Evolutionary conservation across 2,329 filamentous ascomycete species (phyloP).

Genomic region (Calonectria multiphialidica): DNA sequence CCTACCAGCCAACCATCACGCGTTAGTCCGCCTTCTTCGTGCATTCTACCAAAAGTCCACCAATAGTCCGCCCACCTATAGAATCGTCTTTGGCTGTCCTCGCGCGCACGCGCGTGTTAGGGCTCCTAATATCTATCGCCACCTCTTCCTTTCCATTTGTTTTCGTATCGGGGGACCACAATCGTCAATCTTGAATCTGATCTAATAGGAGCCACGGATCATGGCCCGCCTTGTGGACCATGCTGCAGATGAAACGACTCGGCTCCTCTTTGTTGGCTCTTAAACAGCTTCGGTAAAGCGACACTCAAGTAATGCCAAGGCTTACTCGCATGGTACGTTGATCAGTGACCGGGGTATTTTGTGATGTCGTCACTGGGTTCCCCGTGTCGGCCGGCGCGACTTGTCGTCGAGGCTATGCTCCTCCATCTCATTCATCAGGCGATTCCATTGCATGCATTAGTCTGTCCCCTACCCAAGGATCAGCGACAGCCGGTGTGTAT

Average conservation of each 20-base stretch:
- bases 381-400: neutral
- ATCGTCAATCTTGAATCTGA: constrained; percentile 19
- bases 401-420: neutral
- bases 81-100: neutral
- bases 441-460: neutral
- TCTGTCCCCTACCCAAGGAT: neutral
- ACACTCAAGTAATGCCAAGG: constrained; percentile 1
- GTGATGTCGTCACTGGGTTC: neutral
- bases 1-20: neutral
- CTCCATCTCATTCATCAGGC: neutral
- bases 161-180: neutral
- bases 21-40: neutral
- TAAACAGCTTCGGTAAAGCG: neutral
- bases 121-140: neutral
- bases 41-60: neutral
- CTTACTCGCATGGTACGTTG: neutral
- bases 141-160: neutral
- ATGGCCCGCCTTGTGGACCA: constrained; percentile 6
- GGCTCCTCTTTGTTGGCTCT: constrained; percentile 7
- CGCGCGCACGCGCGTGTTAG: neutral
- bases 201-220: neutral
- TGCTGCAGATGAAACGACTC: constrained; percentile 16
- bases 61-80: neutral
- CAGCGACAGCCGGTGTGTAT: constrained; percentile 1
- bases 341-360: neutral